Conservation (phyloP, 352 stramenopile genomes). For the Globisporangium rhizosaccharum region DNA sequence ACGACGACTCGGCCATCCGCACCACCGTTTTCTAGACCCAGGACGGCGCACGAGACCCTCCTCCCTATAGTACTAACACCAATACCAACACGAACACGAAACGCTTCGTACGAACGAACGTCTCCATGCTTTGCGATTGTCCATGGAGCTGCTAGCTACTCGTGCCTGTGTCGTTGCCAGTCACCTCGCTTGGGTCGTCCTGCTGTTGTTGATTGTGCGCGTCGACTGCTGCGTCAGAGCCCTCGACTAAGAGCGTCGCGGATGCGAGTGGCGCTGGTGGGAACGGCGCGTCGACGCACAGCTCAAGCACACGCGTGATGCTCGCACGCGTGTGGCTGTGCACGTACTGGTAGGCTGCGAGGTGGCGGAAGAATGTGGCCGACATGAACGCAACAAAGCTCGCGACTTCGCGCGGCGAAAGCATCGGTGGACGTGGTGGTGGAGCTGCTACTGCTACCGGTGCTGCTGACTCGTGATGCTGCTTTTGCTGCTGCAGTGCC, state of each 20-base stretch:
- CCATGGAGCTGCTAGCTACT: background rate
- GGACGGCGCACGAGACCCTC: no score
- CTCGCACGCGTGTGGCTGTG: slow-evolving; percentile 27
- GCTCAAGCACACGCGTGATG: slow-evolving; percentile 21
- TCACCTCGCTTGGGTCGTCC: background rate
- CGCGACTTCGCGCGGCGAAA: slow-evolving; percentile 37
- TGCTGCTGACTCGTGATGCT: background rate
- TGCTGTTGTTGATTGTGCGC: background rate
- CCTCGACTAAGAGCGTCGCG: slow-evolving; percentile 9
- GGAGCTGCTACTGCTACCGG: background rate
- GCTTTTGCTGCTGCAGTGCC: background rate
- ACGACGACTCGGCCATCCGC: background rate
- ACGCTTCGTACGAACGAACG: background rate
- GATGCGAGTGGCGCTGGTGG: slow-evolving; percentile 25
- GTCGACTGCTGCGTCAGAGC: background rate
- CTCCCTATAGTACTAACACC: no score
- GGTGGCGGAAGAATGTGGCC: slow-evolving; percentile 63
- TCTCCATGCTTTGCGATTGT: background rate
- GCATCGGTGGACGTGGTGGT: slow-evolving; percentile 6
- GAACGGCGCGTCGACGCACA: slow-evolving; percentile 51
- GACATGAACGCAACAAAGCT: slow-evolving; percentile 65
- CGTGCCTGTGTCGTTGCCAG: no score
- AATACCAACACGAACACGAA: background rate
- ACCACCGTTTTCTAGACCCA: no score
- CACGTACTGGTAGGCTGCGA: slow-evolving; percentile 55